Evolutionary conservation across 2,329 filamentous ascomycete genomes (phyloP), one percentile per base, ranked within the genome.

Genomic region (Hymenoscyphus fraxineus): DNA sequence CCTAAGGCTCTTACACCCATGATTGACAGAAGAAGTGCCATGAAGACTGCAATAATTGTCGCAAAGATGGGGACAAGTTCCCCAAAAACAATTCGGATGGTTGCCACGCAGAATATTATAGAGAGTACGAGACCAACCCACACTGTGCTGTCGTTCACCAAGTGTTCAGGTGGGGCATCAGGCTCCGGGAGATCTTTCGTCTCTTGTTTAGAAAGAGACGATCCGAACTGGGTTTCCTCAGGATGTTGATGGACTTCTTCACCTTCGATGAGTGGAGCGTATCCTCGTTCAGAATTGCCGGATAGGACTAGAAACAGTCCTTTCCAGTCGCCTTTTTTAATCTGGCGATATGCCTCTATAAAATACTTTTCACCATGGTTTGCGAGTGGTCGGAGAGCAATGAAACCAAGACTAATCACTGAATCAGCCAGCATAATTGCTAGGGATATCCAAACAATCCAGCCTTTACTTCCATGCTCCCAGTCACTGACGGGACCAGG

Each of bases 361-460:
- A 78, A 74, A 68, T 79, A 81, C 0, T 74, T 59, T 27, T 74
- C 72, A 1, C 76, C 79, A 69, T 83, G 77, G 13, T 77, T 77
- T 22, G 89, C 75, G 0, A 89, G 67, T 0, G 91, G 89, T 3
- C 85, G 85, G 2, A 90, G 69, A 0, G 90, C 80, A 51, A 97
- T 83, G 81, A 93, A 93, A 1, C 90, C 87, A 10, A 99, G 84
- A 72, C 91, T 97, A 67, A 98, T 85, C 3, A 99, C 83, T 0
- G 94, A 92, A 77, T 99, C 95, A 27, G 92, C 91, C 32, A 99
- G 83, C 95, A 99, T 99, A 69, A 99, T 97, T 3, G 95, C 92
- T 38, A 99, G 80, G 40, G 92, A 97, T 2, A 96, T 83, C 95
- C 95, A 99, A 0, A 99, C 92, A 66, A 99, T 98, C 95, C 95